These are phyloP conservation scores for Podaxis sp. DNA, from an alignment of 768 basidiomycete genomes.

Conservation along the genomic window DNA sequence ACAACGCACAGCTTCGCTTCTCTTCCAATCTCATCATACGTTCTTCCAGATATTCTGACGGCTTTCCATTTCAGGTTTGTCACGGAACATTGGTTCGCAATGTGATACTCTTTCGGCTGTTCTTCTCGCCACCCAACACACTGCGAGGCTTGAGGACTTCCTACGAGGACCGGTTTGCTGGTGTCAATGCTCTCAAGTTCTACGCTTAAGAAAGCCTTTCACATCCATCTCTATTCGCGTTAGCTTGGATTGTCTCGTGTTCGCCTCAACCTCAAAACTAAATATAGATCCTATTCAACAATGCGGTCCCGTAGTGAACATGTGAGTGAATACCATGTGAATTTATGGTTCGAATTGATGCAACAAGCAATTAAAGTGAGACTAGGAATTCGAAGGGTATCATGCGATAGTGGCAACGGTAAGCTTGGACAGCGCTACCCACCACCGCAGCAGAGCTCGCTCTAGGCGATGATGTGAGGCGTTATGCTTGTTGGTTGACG, in stretches of 20 bases:
- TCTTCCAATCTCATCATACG: background rate
- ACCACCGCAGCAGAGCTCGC: background rate
- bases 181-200: background rate
- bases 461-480: background rate
- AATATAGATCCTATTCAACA: background rate
- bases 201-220: background rate
- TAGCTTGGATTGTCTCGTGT: background rate
- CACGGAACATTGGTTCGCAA: background rate
- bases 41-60: background rate
- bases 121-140: too few relatives aligned
- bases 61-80: constrained; percentile 2
- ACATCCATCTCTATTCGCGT: background rate
- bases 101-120: too few relatives aligned
- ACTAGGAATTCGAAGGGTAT: background rate
- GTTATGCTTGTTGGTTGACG: background rate
- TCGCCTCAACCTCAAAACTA: background rate
- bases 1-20: background rate
- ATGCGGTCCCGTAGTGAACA: background rate
- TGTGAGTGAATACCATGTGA: constrained; percentile 14
- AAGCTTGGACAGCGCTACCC: background rate
- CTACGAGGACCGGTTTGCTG: background rate
- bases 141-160: background rate
- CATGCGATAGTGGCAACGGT: background rate
- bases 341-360: background rate
- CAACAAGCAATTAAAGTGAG: background rate